Conservation (phyloP, 257 asterid genomes). For the Nicotiana benthamiana region DNA sequence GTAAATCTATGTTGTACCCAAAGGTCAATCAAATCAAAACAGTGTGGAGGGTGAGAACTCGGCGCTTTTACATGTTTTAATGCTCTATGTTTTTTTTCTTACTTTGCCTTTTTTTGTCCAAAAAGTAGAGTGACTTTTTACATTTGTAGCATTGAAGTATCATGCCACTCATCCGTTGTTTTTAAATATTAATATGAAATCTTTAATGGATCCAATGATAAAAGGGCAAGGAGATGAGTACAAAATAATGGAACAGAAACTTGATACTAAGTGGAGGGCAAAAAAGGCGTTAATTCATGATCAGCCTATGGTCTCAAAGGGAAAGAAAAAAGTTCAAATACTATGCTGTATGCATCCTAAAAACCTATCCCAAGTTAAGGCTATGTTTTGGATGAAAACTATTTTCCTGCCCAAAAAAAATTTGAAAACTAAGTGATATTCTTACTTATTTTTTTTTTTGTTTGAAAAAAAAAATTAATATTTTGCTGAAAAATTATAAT, state of each 20-base stretch:
- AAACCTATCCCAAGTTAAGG: too few species aligned
- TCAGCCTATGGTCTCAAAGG: not conserved
- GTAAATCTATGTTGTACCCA: conserved; percentile 4
- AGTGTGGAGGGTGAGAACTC: conserved; percentile 5
- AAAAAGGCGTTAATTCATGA: conserved; percentile 2
- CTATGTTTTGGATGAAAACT: too few species aligned
- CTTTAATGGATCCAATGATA: conserved; percentile 50
- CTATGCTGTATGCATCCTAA: too few species aligned
- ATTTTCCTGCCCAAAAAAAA: too few species aligned
- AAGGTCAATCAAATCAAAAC: conserved; percentile 14
- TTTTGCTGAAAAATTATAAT: too few species aligned
- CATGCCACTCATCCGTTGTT: conserved; percentile 31
- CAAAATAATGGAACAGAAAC: conserved; percentile 27
- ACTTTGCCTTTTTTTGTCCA: conserved; percentile 15
- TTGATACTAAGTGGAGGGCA: conserved; percentile 3
- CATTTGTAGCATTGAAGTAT: conserved; percentile 17
- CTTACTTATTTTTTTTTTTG: too few species aligned
- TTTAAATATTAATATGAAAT: not conserved
- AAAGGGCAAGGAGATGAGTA: conserved; percentile 23
- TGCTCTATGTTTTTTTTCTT: conserved; percentile 30
- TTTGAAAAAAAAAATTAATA: too few species aligned
- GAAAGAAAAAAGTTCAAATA: not conserved
- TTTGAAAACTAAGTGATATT: too few species aligned
- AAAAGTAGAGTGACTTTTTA: conserved; percentile 11
- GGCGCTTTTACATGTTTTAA: conserved; percentile 16